Conservation (phyloP, 2,329 filamentous ascomycete genomes). For the Phialemoniopsis sp. region DNA sequence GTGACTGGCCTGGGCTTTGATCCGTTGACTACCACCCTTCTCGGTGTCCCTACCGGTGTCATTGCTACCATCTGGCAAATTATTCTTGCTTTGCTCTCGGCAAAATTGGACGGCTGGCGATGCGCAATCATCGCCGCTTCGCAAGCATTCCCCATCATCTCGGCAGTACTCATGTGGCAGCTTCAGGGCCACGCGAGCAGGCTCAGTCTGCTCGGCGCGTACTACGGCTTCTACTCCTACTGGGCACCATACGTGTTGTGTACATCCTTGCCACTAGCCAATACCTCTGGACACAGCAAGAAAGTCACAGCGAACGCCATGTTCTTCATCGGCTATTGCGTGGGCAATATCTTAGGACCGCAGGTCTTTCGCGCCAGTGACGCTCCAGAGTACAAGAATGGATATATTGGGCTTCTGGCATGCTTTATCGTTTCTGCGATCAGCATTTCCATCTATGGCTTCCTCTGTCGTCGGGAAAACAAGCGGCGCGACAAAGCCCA, state of each 20-base stretch:
- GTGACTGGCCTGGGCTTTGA: no score
- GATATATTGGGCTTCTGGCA: no score
- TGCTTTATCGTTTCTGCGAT: no score
- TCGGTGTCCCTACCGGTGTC: background rate
- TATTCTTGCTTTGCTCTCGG: background rate
- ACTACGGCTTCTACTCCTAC: constrained; percentile 6
- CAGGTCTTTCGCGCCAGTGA: constrained; percentile 54
- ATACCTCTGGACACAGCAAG: no score
- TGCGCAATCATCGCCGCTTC: constrained; percentile 1
- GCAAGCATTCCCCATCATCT: constrained; percentile 3
- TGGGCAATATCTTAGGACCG: constrained; percentile 50
- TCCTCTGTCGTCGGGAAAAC: no score
- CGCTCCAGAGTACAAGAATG: constrained; percentile 54
- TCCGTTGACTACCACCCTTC: no score
- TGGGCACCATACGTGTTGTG: constrained; percentile 3
- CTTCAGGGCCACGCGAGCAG: constrained; percentile 1
- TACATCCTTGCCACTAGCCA: no score
- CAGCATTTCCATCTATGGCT: no score
- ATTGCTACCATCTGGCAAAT: background rate
- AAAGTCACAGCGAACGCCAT: constrained; percentile 54
- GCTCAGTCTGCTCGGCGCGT: constrained; percentile 1
- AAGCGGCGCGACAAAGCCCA: no score
- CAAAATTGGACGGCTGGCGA: background rate
- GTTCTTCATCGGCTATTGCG: constrained; percentile 46
- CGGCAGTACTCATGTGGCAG: constrained; percentile 4